Percentiles rank a stretch among this genome's conserved stretches.
Conservation (phyloP, 306 rosid species). For the Lupinus albus region DNA sequence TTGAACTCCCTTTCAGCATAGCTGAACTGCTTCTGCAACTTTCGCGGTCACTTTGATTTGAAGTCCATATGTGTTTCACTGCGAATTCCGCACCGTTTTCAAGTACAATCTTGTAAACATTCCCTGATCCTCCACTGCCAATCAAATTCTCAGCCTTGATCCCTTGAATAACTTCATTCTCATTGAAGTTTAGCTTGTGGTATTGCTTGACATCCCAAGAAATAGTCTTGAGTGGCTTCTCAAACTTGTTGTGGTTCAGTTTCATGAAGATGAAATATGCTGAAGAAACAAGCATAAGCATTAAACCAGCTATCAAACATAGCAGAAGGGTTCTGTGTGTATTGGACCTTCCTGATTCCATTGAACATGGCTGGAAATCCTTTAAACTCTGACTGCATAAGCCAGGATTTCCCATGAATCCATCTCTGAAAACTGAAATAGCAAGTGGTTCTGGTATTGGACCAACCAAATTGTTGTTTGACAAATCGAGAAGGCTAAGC, state of each 20-base stretch:
- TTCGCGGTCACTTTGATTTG: conserved; percentile 45
- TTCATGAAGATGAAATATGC: conserved; percentile 50
- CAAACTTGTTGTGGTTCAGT: conserved; percentile 48
- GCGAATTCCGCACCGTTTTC: conserved; percentile 65
- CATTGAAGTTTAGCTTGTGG: conserved; percentile 64
- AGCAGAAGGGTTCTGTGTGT: conserved; percentile 42
- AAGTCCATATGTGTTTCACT: conserved; percentile 79
- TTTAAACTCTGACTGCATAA: conserved; percentile 62
- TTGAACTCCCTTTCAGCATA: conserved; percentile 51
- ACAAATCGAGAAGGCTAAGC: conserved; percentile 80
- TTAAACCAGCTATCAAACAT: conserved; percentile 53
- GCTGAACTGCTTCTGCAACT: conserved; percentile 58
- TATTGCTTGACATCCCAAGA: conserved; percentile 80
- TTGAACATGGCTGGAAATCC: conserved; percentile 53
- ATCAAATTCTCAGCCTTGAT: conserved; percentile 66
- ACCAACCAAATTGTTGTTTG: conserved; percentile 66
- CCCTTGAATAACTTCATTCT: conserved; percentile 64
- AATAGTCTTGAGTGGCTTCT: conserved; percentile 46
- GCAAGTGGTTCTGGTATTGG: conserved; percentile 66
- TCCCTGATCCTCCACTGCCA: conserved; percentile 92
- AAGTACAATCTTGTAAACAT: conserved; percentile 68
- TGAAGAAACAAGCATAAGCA: conserved; percentile 48
- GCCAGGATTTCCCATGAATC: conserved; percentile 76
- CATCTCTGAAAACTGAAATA: conserved; percentile 59
- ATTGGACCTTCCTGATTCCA: conserved; percentile 39